Evolutionary conservation across 1,284 basidiomycete genomes (phyloP).

Genomic region (Naganishia sp.): DNA sequence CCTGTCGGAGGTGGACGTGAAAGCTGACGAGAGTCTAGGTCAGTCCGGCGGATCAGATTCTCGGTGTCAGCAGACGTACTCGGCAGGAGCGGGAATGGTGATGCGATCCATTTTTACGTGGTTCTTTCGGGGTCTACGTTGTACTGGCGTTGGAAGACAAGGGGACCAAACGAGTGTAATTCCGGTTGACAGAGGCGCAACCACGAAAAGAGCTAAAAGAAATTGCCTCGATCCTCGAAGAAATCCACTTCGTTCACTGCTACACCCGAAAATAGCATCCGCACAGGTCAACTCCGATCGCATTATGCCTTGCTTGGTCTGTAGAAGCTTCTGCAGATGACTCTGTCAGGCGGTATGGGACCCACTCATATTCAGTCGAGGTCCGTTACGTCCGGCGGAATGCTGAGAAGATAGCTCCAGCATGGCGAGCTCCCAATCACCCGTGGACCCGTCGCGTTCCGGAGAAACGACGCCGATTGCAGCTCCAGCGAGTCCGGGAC

Average conservation of each 20-base stretch:
- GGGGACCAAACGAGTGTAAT: too few species aligned
- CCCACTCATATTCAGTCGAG: too few species aligned
- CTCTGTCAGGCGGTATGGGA: too few species aligned
- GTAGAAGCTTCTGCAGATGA: too few species aligned
- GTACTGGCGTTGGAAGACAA: too few species aligned
- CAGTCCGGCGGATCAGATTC: neutral
- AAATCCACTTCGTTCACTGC: neutral
- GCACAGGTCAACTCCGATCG: slow-evolving; percentile 18
- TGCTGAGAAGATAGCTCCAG: too few species aligned
- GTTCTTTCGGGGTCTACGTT: neutral
- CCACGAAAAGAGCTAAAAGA: neutral
- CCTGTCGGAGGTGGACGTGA: slow-evolving; percentile 95
- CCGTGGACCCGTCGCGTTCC: neutral
- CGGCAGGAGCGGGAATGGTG: slow-evolving; percentile 71
- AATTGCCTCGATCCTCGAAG: neutral
- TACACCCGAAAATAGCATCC: slow-evolving; percentile 8
- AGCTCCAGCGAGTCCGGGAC: neutral
- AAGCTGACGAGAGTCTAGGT: slow-evolving; percentile 58
- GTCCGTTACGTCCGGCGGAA: too few species aligned
- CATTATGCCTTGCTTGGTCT: neutral
- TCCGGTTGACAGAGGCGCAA: too few species aligned
- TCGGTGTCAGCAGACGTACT: slow-evolving; percentile 51
- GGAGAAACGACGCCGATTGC: neutral
- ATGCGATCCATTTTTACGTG: slow-evolving; percentile 40
- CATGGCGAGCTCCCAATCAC: neutral